Conservation (phyloP, 2,329 filamentous ascomycete genomes). For the Aplosporella prunicola region DNA sequence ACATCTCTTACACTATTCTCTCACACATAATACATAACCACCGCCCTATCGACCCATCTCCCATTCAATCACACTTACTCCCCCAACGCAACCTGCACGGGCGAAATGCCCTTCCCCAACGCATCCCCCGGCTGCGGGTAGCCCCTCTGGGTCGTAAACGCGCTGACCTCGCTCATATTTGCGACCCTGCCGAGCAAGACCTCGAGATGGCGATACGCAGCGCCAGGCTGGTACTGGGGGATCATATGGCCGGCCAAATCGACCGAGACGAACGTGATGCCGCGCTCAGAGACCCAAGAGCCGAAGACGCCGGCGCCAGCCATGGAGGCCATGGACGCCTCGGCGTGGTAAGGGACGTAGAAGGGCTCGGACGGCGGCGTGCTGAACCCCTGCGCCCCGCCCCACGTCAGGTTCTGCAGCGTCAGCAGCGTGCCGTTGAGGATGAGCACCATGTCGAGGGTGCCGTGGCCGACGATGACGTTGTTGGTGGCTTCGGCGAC, state of each 20-base stretch:
- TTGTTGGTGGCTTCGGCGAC: constrained; percentile 26
- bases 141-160: constrained; percentile 14
- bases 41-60: too few relatives aligned
- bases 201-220: constrained; percentile 3
- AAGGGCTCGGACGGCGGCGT: constrained; percentile 9
- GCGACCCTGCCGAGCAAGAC: constrained; percentile 1
- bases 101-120: neutral
- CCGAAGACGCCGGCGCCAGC: constrained; percentile 6
- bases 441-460: constrained; percentile 13
- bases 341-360: constrained; percentile 6
- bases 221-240: neutral
- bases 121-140: neutral
- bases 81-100: neutral
- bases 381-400: constrained; percentile 14
- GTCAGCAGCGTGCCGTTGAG: constrained; percentile 12
- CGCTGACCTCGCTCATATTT: neutral
- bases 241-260: constrained; percentile 6
- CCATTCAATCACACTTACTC: too few relatives aligned
- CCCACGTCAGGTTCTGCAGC: constrained; percentile 15
- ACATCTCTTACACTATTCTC: too few relatives aligned
- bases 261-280: constrained; percentile 2
- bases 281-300: constrained; percentile 4
- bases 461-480: constrained; percentile 17
- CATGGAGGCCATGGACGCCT: neutral
- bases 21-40: too few relatives aligned